Conservation (phyloP, 2,329 filamentous ascomycete genomes). For the Ophiostoma sp. region DNA sequence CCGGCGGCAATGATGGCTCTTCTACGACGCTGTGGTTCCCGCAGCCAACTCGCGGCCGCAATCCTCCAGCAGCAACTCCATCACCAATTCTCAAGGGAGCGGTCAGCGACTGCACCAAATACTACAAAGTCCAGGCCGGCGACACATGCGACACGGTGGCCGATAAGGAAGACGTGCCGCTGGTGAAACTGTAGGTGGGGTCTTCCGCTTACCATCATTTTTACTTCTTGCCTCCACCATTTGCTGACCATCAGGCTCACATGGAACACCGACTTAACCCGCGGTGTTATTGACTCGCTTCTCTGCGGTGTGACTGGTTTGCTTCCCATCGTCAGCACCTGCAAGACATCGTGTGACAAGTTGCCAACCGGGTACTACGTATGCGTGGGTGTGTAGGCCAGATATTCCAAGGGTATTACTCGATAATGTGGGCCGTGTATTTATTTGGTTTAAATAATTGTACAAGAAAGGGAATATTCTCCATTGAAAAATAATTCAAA, state of each 20-base stretch:
- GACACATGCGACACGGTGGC: conserved; percentile 17
- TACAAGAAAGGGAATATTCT: too few relatives aligned
- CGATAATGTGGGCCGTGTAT: too few relatives aligned
- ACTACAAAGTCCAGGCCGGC: conserved; percentile 5
- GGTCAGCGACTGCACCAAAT: not conserved
- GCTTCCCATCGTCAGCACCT: not conserved
- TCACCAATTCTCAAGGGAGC: conserved; percentile 9
- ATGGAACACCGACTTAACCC: conserved; percentile 6
- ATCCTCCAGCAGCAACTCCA: not conserved
- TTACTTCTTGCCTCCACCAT: not conserved
- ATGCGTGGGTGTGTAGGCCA: not conserved
- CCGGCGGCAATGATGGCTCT: not conserved
- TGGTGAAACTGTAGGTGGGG: conserved; percentile 14
- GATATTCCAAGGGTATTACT: too few relatives aligned
- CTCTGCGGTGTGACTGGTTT: not conserved
- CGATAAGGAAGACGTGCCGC: not conserved
- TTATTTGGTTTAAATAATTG: too few relatives aligned
- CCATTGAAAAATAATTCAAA: too few relatives aligned
- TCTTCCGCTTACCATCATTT: not conserved
- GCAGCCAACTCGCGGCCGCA: not conserved
- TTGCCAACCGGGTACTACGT: conserved; percentile 15
- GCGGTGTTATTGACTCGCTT: not conserved
- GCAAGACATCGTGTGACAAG: not conserved
- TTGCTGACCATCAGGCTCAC: not conserved
- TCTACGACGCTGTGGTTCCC: conserved; percentile 10